Conservation (phyloP, 1,284 basidiomycete genomes). For the Inonotus hispidus region DNA sequence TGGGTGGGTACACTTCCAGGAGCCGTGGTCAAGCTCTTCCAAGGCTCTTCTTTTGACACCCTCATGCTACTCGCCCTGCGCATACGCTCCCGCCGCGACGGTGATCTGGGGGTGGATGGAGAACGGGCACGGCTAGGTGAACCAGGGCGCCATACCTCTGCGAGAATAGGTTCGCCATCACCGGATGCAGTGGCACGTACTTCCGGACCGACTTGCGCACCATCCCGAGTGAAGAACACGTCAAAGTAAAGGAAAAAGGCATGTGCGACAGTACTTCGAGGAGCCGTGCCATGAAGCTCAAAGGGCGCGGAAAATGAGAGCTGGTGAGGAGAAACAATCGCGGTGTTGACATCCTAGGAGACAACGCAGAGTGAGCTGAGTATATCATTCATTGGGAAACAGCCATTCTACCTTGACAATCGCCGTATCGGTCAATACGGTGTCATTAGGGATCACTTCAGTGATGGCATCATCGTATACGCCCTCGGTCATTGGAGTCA, state of each 20-base stretch:
- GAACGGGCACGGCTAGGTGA: conserved; percentile 15
- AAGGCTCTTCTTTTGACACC: conserved; percentile 20
- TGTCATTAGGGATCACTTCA: conserved; percentile 69
- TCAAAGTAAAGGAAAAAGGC: conserved; percentile 94
- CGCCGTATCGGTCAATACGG: conserved; percentile 63
- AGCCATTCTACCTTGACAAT: conserved; percentile 55
- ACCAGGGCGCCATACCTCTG: conserved; percentile 59
- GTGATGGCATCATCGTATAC: conserved; percentile 77
- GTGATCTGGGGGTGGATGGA: conserved; percentile 6
- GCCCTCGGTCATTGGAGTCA: conserved; percentile 70
- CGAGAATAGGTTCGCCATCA: conserved; percentile 56
- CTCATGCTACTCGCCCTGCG: conserved; percentile 43
- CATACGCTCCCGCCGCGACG: conserved; percentile 47
- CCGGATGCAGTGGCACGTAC: conserved; percentile 48
- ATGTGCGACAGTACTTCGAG: conserved; percentile 61
- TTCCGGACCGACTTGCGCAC: conserved; percentile 46
- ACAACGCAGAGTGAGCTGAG: not conserved
- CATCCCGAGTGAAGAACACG: conserved; percentile 76
- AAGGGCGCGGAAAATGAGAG: conserved; percentile 80
- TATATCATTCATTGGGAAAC: not conserved
- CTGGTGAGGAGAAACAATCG: conserved; percentile 57
- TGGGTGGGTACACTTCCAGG: conserved; percentile 88
- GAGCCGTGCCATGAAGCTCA: conserved; percentile 54
- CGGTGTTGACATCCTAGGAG: conserved; percentile 64
- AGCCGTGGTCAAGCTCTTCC: conserved; percentile 89